Evolutionary conservation across 306 rosid genomes (phyloP).

Genomic region (Prinsepia uniflora): DNA sequence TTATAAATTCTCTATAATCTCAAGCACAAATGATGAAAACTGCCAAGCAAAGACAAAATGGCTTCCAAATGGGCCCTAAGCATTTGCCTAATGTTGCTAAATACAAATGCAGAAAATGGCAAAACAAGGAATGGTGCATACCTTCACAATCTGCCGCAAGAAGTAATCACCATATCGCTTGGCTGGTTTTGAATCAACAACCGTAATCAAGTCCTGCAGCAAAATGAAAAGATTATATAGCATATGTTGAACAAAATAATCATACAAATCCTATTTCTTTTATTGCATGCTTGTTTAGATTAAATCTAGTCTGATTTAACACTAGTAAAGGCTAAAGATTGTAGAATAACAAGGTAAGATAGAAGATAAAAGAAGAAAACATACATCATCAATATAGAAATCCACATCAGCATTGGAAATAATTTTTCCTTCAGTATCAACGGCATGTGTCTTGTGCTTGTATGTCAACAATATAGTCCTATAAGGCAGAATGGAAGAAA

Average conservation of each 20-base stretch:
- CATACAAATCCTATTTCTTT: not conserved
- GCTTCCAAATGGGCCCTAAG: too few species aligned
- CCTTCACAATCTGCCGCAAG: constrained; percentile 89
- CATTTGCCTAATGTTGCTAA: not conserved
- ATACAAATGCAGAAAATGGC: not conserved
- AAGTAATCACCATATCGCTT: constrained; percentile 84
- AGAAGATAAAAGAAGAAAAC: constrained; percentile 24
- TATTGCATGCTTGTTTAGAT: not conserved
- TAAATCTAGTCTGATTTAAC: not conserved
- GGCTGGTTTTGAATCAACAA: constrained; percentile 62
- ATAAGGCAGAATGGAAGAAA: constrained; percentile 26
- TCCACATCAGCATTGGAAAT: constrained; percentile 83
- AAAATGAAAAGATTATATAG: constrained; percentile 18
- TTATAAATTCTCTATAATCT: too few species aligned
- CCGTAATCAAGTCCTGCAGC: constrained; percentile 67
- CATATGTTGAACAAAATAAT: not conserved
- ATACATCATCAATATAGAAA: constrained; percentile 84
- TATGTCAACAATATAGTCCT: constrained; percentile 90
- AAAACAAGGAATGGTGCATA: constrained; percentile 26
- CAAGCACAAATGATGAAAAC: too few species aligned
- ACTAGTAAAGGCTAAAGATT: not conserved
- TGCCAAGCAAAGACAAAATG: too few species aligned
- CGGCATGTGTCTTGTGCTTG: constrained; percentile 95
- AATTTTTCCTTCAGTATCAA: constrained; percentile 66
- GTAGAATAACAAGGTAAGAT: not conserved